Conservation (phyloP, 140 eudicot species). For the Stevia rebaudiana region DNA sequence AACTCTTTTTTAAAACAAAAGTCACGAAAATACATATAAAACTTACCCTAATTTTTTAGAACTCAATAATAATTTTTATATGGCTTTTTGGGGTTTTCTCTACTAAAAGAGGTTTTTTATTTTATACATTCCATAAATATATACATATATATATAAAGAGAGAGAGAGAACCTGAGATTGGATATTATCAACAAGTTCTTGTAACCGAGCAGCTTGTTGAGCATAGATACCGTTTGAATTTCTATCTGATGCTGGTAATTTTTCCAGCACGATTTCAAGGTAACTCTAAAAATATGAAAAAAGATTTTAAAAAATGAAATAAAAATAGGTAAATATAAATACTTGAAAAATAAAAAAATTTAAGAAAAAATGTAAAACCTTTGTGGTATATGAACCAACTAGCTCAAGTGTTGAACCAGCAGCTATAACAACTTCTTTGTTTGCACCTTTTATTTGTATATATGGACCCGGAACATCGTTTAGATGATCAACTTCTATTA, state of each 20-base stretch:
- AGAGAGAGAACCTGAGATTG: constrained; percentile 67
- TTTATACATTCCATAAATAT: too few relatives aligned
- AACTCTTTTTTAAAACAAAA: too few relatives aligned
- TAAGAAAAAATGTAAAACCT: constrained; percentile 40
- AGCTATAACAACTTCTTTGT: constrained; percentile 70
- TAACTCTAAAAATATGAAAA: constrained; percentile 56
- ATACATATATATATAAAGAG: too few relatives aligned
- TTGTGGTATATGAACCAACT: constrained; percentile 92
- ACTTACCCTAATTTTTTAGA: too few relatives aligned
- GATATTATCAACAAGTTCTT: constrained; percentile 78
- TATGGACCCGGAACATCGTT: constrained; percentile 80
- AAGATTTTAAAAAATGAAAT: too few relatives aligned
- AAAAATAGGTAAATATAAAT: neutral
- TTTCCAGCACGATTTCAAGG: constrained; percentile 78
- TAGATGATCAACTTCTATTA: constrained; percentile 90
- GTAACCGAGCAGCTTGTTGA: constrained; percentile 92
- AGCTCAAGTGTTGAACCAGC: constrained; percentile 80
- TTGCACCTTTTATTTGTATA: constrained; percentile 84
- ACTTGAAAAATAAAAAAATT: constrained; percentile 26
- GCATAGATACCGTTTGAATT: constrained; percentile 70
- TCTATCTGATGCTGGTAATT: constrained; percentile 60
- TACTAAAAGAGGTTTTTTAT: too few relatives aligned
- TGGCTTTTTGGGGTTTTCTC: too few relatives aligned
- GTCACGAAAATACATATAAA: too few relatives aligned
- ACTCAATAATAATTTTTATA: too few relatives aligned